phyloP scores from a whole-genome alignment of 2,329 filamentous ascomycete genomes.

The Alternaria gaisen region DNA sequence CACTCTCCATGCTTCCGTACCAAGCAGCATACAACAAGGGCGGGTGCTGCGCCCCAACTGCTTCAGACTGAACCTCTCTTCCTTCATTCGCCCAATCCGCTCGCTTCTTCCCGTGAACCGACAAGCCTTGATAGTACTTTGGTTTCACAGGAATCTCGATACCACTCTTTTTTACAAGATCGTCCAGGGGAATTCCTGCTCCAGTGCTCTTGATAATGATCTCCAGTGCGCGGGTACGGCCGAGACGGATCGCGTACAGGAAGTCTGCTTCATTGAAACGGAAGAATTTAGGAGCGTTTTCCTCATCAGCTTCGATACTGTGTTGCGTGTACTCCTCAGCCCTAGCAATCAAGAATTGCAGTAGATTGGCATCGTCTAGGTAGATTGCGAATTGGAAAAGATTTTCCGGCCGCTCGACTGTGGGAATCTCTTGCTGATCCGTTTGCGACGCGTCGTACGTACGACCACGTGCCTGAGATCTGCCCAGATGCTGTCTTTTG shows the following conservation, averaged over 20 bases:
- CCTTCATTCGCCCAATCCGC: slow-evolving; percentile 69
- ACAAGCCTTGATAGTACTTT: slow-evolving; percentile 73
- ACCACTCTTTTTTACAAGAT: slow-evolving; percentile 72
- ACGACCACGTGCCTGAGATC: slow-evolving; percentile 13
- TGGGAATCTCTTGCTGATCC: slow-evolving; percentile 2
- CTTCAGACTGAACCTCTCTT: slow-evolving; percentile 14
- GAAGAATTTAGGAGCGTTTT: slow-evolving; percentile 14
- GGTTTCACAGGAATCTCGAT: slow-evolving; percentile 70
- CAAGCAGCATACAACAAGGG: slow-evolving; percentile 69
- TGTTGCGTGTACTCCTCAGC: slow-evolving; percentile 28
- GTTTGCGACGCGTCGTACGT: slow-evolving; percentile 1
- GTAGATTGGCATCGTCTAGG: slow-evolving; percentile 26
- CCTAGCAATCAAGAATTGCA: slow-evolving; percentile 27
- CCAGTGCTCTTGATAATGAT: slow-evolving; percentile 73
- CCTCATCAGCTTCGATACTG: slow-evolving; percentile 9
- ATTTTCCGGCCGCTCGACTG: slow-evolving; percentile 18
- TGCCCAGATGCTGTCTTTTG: neutral
- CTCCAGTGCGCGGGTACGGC: slow-evolving; percentile 66
- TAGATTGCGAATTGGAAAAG: slow-evolving; percentile 47
- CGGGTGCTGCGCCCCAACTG: slow-evolving; percentile 46
- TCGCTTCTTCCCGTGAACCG: slow-evolving; percentile 75
- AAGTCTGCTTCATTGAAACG: slow-evolving; percentile 26
- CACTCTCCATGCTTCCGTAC: slow-evolving; percentile 68
- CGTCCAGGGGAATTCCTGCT: slow-evolving; percentile 73
- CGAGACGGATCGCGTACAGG: slow-evolving; percentile 53